phyloP scores from a whole-genome alignment of 106 monocot species.

The Gastrodia elata region DNA sequence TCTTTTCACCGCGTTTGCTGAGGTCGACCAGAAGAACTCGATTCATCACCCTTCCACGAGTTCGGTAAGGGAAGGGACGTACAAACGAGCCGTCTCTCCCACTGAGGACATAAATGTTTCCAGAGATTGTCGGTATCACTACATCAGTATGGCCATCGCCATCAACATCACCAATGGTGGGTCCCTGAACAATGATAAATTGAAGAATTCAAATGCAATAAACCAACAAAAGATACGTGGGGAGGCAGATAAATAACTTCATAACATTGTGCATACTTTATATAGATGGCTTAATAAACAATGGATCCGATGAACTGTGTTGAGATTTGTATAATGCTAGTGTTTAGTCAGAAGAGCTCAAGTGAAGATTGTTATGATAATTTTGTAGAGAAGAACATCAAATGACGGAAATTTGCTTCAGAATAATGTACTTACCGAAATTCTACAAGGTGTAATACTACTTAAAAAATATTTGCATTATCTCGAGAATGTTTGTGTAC shows the following conservation, averaged over 20 bases:
- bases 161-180: slow-evolving; percentile 91
- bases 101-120: slow-evolving; percentile 92
- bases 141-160: slow-evolving; percentile 91
- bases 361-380: not conserved
- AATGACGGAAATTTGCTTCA: not conserved
- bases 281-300: not conserved
- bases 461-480: no score
- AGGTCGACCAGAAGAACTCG: slow-evolving; percentile 78
- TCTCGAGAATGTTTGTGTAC: no score
- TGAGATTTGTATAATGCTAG: not conserved
- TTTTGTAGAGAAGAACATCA: not conserved
- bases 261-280: no score
- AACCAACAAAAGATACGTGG: not conserved
- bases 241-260: not conserved
- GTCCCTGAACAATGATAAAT: slow-evolving; percentile 48
- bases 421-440: no score
- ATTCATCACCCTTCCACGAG: slow-evolving; percentile 87
- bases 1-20: slow-evolving; percentile 57
- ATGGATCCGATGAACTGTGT: not conserved
- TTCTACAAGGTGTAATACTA: no score
- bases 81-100: slow-evolving; percentile 85
- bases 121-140: slow-evolving; percentile 83
- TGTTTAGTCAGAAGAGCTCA: not conserved
- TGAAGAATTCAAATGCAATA: not conserved
- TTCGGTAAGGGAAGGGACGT: slow-evolving; percentile 74